A percentile compares a stretch with the other conserved stretches of the same genome.
Evolutionary conservation across 2,329 filamentous ascomycete species (phyloP).

Genomic region (Dothidotthia symphoricarpi): DNA sequence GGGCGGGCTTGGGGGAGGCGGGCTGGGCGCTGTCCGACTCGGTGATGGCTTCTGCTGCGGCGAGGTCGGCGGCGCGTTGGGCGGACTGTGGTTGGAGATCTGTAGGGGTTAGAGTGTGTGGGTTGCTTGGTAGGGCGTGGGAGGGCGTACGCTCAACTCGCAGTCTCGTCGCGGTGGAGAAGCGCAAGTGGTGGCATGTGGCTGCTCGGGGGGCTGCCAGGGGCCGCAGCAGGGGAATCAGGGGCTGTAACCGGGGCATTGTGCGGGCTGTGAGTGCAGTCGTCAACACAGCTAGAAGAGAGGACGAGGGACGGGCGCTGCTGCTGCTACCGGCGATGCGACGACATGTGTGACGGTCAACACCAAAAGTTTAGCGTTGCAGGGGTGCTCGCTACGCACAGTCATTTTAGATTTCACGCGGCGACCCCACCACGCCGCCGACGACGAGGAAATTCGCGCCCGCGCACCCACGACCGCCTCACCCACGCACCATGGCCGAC

Average conservation of each 20-base stretch:
- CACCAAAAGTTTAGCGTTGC: slow-evolving; percentile 40
- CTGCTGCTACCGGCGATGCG: too few species aligned
- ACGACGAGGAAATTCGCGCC: slow-evolving; percentile 7
- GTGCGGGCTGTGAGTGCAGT: slow-evolving; percentile 1
- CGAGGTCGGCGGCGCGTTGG: slow-evolving; percentile 32
- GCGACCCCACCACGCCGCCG: slow-evolving; percentile 16
- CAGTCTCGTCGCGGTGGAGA: slow-evolving; percentile 38
- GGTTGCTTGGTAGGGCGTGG: slow-evolving; percentile 16
- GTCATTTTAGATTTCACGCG: slow-evolving; percentile 31
- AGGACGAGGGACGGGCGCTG: too few species aligned
- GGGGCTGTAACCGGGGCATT: slow-evolving; percentile 40
- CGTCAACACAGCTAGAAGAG: too few species aligned
- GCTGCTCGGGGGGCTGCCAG: slow-evolving; percentile 39
- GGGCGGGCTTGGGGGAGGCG: slow-evolving; percentile 20
- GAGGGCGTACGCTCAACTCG: slow-evolving; percentile 27
- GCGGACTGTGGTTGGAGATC: slow-evolving; percentile 22
- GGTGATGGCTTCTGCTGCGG: slow-evolving; percentile 35
- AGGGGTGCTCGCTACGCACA: slow-evolving; percentile 39
- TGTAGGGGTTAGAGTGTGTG: slow-evolving; percentile 35
- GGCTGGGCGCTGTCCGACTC: slow-evolving; percentile 36
- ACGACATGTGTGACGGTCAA: slow-evolving; percentile 20
- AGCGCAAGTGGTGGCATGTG: slow-evolving; percentile 42
- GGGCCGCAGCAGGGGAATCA: slow-evolving; percentile 44
- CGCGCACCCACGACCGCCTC: slow-evolving; percentile 8
- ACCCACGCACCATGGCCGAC: slow-evolving; percentile 13